Base-by-base conservation (phyloP, 176 grass and related monocot genomes). In the Carex parvula region DNA sequence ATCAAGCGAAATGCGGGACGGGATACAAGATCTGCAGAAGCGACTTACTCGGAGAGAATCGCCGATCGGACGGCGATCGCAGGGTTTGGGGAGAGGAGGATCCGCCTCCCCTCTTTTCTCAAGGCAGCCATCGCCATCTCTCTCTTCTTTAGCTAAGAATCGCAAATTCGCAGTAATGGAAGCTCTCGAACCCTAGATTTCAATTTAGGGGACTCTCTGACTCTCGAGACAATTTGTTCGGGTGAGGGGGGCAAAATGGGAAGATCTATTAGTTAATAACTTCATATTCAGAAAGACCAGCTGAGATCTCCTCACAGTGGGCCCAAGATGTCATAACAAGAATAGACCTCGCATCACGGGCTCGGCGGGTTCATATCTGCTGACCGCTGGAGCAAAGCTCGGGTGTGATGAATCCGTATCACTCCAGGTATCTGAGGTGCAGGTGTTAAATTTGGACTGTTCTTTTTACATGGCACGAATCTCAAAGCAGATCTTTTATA, bases 91-190 rank as follows among this genome's bases (percentile, higher is more conserved):
- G 87, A 70, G 81, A 92, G 82, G 83, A 97, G 87, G 77, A 87
- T 15, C 12, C 88, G 83, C 87, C 87, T 90, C 83, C 92, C 90
- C 87, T 92, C 90, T 62, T 89, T 77, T 85, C 92, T 77, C 77
- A 94, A 17, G 55, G 85, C 90, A 57, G 94, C 87, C 90, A 93
- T 90, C 91, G 92, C 92, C 94, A 94, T 59, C n/a, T 57, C 46
- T 64, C 46, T 14, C 54, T 81, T 42, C 65, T 76, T 53, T 20
- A 58, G 61, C 46, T 44, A 24, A 81, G 79, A 64, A 83, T 83
- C 81, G 81, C 21, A 83, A 66, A 55, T 66, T 65, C 73, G 73
- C 52, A 33, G 73, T 26, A 52, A 56, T 32, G 10, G 62, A 83
- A 67, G 81, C 39, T 69, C 62, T 83, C 62, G 35, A 83, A 83